A percentile compares a stretch with the other conserved stretches of the same genome.
Conservation (phyloP, 163 green algal genomes). For the Trebouxia gelatinosa region DNA sequence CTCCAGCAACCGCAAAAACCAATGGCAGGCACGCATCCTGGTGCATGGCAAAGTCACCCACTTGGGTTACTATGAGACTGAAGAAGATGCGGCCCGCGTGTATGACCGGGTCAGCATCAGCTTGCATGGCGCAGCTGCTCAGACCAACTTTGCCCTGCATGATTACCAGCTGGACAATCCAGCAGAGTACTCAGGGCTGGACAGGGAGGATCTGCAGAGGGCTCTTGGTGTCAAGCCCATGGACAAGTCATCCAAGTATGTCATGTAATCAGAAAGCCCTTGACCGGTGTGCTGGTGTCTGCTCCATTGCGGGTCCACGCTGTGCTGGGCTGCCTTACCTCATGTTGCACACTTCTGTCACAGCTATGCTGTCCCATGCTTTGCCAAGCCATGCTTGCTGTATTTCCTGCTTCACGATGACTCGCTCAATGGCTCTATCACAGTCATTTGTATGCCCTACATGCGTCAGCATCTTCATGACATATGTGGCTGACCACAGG, state of each 20-base stretch:
- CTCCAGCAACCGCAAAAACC: conserved; percentile 73
- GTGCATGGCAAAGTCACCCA: conserved; percentile 76
- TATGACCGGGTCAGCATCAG: conserved; percentile 73
- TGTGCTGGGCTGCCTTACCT: too few species aligned
- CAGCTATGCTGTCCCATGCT: too few species aligned
- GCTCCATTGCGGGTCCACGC: neutral
- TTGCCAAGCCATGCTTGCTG: too few species aligned
- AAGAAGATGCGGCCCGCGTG: conserved; percentile 73
- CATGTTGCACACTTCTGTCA: too few species aligned
- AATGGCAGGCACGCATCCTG: conserved; percentile 80
- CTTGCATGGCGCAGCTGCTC: conserved; percentile 61
- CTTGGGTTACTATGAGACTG: conserved; percentile 75
- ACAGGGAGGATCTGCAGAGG: conserved; percentile 69
- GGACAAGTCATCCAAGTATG: conserved; percentile 66
- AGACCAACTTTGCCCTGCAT: conserved; percentile 72
- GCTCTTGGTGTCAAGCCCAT: conserved; percentile 76
- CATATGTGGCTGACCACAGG: too few species aligned
- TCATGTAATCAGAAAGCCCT: too few species aligned
- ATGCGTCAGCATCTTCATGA: too few species aligned
- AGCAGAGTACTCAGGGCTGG: conserved; percentile 51
- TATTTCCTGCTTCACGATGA: too few species aligned
- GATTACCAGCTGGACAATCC: conserved; percentile 55
- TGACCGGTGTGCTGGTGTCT: too few species aligned
- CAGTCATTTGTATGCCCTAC: too few species aligned
- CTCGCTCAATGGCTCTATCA: too few species aligned